Conservation (phyloP, 106 monocot genomes). For the Dendrobium nobile region DNA sequence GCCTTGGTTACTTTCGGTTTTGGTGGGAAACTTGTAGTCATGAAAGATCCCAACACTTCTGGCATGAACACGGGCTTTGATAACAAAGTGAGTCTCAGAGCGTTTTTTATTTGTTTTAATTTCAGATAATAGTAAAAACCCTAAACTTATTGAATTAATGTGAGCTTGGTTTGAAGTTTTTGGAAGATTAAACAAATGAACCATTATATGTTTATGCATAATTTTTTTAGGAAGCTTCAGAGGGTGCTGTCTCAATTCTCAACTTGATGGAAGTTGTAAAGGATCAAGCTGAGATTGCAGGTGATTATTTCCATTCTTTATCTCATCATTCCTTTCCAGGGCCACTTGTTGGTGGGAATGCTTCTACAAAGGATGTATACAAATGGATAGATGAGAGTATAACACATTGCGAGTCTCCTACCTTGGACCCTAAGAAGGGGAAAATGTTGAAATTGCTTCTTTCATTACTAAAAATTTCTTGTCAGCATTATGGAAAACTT, state of each 20-base stretch:
- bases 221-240: slow-evolving; percentile 35
- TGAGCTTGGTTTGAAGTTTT: not conserved
- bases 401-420: slow-evolving; percentile 34
- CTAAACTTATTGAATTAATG: not conserved
- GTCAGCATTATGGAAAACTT: slow-evolving; percentile 90
- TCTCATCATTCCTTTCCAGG: slow-evolving; percentile 79
- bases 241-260: slow-evolving; percentile 43
- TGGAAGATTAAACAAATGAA: not conserved
- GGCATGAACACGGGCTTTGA: slow-evolving; percentile 26
- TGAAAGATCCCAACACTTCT: slow-evolving; percentile 38
- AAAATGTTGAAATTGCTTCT: slow-evolving; percentile 61
- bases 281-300: slow-evolving; percentile 25
- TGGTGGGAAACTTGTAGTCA: slow-evolving; percentile 87
- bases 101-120: not conserved
- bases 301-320: slow-evolving; percentile 57
- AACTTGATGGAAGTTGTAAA: slow-evolving; percentile 60
- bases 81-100: slow-evolving; percentile 36
- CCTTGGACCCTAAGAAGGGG: slow-evolving; percentile 44
- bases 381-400: slow-evolving; percentile 92
- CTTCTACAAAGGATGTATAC: slow-evolving; percentile 69
- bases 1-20: slow-evolving; percentile 88
- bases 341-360: slow-evolving; percentile 85
- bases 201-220: not conserved
- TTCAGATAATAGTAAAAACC: not conserved
- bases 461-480: slow-evolving; percentile 71